These are phyloP conservation scores for Colletotrichum sp. DNA, from an alignment of 2,329 filamentous ascomycete genomes.

Conservation along the genomic window DNA sequence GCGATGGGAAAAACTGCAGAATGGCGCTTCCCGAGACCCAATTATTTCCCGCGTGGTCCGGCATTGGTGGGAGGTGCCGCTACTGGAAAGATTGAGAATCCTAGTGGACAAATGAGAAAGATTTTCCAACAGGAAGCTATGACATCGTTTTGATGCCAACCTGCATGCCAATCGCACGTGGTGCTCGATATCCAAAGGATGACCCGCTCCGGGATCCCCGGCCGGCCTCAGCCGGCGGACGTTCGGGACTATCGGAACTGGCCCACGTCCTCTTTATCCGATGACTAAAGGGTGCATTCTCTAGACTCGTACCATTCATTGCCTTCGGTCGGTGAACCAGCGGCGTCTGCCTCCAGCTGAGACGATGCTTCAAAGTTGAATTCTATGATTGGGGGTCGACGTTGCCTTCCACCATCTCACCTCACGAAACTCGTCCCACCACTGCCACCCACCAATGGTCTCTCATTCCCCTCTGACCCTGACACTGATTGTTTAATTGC, in stretches of 20 bases:
- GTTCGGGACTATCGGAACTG: neutral
- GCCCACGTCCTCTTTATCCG: neutral
- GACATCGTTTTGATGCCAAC: neutral
- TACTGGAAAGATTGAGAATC: neutral
- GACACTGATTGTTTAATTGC: neutral
- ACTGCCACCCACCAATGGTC: neutral
- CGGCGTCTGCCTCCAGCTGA: neutral
- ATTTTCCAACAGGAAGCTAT: neutral
- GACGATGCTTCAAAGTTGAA: neutral
- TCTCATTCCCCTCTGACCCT: neutral
- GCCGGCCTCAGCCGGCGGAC: neutral
- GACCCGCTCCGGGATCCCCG: slow-evolving; percentile 6
- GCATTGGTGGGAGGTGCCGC: neutral
- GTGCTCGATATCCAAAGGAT: neutral
- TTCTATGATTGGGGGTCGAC: neutral
- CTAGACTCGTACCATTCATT: neutral
- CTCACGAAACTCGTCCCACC: neutral
- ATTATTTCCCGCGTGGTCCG: neutral
- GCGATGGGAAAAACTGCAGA: neutral
- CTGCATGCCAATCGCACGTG: neutral
- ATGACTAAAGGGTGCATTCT: neutral
- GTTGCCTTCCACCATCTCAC: neutral
- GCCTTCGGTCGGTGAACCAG: neutral
- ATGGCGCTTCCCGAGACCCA: neutral
- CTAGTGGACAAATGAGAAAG: neutral